Conservation (phyloP, 345 rosid species). For the Mangifera indica region DNA sequence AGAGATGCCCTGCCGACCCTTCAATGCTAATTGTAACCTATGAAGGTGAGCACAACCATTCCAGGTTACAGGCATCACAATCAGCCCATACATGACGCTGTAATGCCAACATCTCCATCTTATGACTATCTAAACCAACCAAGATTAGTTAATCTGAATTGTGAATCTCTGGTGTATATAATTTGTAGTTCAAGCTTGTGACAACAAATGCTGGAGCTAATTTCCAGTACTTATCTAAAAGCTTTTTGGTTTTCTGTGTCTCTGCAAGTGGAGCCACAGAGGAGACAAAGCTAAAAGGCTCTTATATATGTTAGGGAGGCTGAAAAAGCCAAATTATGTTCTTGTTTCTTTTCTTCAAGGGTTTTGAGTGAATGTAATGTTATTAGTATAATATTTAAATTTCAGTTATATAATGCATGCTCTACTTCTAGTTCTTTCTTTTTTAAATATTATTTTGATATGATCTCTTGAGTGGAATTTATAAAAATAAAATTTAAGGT, state of each 20-base stretch:
- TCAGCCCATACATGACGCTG: slow-evolving; percentile 52
- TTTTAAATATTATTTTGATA: no score
- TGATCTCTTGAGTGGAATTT: no score
- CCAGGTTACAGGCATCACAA: slow-evolving; percentile 49
- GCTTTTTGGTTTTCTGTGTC: no score
- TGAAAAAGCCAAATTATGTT: not conserved
- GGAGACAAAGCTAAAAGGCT: not conserved
- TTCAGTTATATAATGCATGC: not conserved
- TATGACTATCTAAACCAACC: slow-evolving; percentile 4
- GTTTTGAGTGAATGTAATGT: not conserved
- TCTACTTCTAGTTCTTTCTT: not conserved
- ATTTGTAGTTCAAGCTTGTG: slow-evolving; percentile 9
- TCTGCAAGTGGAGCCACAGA: not conserved
- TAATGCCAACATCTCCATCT: slow-evolving; percentile 1
- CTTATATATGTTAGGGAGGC: not conserved
- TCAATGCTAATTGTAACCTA: slow-evolving; percentile 76
- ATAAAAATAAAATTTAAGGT: no score
- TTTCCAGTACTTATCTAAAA: not conserved
- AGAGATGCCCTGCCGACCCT: slow-evolving; percentile 72
- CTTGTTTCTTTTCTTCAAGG: not conserved
- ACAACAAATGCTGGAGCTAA: slow-evolving; percentile 1
- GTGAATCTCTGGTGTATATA: slow-evolving; percentile 12
- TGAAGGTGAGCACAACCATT: slow-evolving; percentile 78
- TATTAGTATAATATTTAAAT: not conserved
- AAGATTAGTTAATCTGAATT: not conserved